These are phyloP conservation scores for Hyphopichia wangnamkhiaoensis DNA, from an alignment of 1,139 yeast genomes.

Conservation along the genomic window DNA sequence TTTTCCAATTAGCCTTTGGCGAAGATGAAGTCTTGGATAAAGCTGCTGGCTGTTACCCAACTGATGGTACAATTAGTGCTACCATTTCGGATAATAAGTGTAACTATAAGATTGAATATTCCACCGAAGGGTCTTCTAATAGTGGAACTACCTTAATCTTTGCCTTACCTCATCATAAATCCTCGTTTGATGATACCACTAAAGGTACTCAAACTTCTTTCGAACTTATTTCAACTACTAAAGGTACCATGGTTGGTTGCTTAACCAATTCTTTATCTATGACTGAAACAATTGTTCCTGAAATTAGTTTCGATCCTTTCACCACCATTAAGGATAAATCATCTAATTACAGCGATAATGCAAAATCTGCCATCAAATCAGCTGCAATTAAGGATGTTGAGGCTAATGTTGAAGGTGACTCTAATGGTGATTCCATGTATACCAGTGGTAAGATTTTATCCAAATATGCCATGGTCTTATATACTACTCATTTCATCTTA, in stretches of 20 bases:
- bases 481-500: conserved; percentile 53
- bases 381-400: conserved; percentile 50
- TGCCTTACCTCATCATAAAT: conserved; percentile 67
- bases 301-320: conserved; percentile 11
- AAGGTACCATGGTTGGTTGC: conserved; percentile 61
- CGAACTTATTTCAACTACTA: conserved; percentile 52
- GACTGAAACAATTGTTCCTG: conserved; percentile 31
- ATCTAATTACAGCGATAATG: conserved; percentile 9
- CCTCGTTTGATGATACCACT: conserved; percentile 41
- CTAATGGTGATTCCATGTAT: conserved; percentile 63
- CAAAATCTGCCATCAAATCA: conserved; percentile 25
- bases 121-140: conserved; percentile 48
- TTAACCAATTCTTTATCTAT: conserved; percentile 47
- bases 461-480: conserved; percentile 63
- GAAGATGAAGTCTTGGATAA: conserved; percentile 42
- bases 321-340: conserved; percentile 7
- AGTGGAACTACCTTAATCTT: conserved; percentile 52
- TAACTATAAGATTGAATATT: conserved; percentile 50
- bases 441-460: conserved; percentile 64
- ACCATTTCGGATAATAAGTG: conserved; percentile 28
- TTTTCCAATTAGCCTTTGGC: conserved; percentile 55
- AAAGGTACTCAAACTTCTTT: conserved; percentile 41
- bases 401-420: conserved; percentile 46
- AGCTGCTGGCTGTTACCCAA: conserved; percentile 64
- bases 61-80: conserved; percentile 22